Evolutionary conservation across 495 filamentous ascomycete genomes (phyloP).

Genomic region (Wilcoxina mikolae): DNA sequence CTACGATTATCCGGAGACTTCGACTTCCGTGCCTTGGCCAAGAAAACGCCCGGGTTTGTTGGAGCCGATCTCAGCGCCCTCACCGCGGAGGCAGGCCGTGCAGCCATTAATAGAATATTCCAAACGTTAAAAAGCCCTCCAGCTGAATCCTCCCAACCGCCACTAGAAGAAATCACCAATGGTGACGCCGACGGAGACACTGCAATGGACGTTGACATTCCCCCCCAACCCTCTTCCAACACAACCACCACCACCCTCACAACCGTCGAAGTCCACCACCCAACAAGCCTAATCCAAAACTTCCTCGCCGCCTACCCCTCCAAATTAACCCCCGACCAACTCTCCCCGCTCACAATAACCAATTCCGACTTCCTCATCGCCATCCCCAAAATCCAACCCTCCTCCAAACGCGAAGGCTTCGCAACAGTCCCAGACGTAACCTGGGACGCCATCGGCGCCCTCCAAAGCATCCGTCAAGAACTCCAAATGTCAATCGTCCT

Average conservation of each 20-base stretch:
- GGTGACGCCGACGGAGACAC: background rate
- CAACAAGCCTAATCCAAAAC: constrained; percentile 25
- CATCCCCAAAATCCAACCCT: constrained; percentile 75
- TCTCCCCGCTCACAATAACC: constrained; percentile 24
- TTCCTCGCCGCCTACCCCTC: constrained; percentile 34
- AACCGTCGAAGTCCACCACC: background rate
- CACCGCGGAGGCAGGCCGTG: constrained; percentile 56
- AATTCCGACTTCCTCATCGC: constrained; percentile 56
- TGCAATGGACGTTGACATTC: constrained; percentile 16
- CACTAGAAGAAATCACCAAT: background rate
- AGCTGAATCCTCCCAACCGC: background rate
- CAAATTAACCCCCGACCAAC: constrained; percentile 19
- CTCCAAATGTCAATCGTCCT: constrained; percentile 80
- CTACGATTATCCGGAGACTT: constrained; percentile 55
- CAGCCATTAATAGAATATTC: constrained; percentile 46
- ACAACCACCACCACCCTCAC: constrained; percentile 2
- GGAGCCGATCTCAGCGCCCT: constrained; percentile 83
- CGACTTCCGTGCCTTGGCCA: constrained; percentile 65
- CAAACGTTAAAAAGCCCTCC: constrained; percentile 30
- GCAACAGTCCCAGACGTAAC: constrained; percentile 94
- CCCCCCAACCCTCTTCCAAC: background rate
- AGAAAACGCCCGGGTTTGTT: constrained; percentile 84
- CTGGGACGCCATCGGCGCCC: constrained; percentile 83
- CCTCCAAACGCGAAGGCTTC: constrained; percentile 89
- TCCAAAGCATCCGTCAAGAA: constrained; percentile 62